Base-by-base conservation (phyloP, 192 early-diverging fungal species). In the Gaertneriomyces sp. region DNA sequence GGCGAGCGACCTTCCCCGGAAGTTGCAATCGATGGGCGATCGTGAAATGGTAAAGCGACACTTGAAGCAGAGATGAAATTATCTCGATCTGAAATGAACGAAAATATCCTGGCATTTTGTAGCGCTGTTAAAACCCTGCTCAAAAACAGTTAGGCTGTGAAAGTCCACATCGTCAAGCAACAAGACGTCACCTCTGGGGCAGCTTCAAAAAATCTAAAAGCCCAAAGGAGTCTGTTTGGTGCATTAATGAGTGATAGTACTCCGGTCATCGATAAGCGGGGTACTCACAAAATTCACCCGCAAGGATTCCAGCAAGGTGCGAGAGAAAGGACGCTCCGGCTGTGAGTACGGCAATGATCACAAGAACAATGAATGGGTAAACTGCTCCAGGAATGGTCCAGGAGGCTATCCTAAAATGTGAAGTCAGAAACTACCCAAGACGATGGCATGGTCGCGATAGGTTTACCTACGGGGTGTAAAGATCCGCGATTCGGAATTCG, bases 341-440 rank as follows among this genome's bases (percentile, higher is more conserved):
- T 0, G 47, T 19, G 42, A 66, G 10, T 7, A 66, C 58, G 33
- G 54, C 42, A 4, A 25, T 43, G 6, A 66, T 42, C 5, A 39
- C 38, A 57, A 66, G 47, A n/a, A 56, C 46, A 7, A 66, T 42
- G 40, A 20, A 44, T n/a, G 64, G 64, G 54, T 55, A 66, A 53
- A 20, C 40, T 4, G 45, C 20, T 8, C 54, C 44, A 12, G 64
- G 42, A 41, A 66, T 58, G 9, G 55, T 41, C 25, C 38, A 46
- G 39, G 7, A 17, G 6, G 39, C 42, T 16, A 66, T 56, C 53
- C 62, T 64, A 5, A 49, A 1, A 49, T 49, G 47, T 61, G 45
- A 45, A 1, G 7, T 19, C 20, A 11, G 12, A 11, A 33, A 25
- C 54, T 33, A 11, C 10, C 3, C 54, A 14, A 17, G n/a, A 14